Evolutionary conservation across 2,329 filamentous ascomycete species (phyloP).

Genomic region (Aspergillus quadricinctus): DNA sequence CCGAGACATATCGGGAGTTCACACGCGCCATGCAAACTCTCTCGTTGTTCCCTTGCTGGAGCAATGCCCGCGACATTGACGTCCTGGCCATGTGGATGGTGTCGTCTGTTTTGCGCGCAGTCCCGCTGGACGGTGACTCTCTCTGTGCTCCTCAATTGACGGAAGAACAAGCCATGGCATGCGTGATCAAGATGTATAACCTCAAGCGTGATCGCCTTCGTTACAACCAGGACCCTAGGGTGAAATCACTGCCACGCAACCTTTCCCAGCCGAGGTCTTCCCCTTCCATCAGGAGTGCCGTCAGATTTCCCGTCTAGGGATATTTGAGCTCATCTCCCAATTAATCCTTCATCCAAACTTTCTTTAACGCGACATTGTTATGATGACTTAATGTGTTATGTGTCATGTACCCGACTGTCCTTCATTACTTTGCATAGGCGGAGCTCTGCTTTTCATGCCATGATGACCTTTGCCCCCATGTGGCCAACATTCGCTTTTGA

Average conservation of each 20-base stretch:
- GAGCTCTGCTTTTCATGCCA: neutral
- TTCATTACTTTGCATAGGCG: neutral
- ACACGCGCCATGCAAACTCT: constrained; percentile 18
- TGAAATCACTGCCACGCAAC: constrained; percentile 12
- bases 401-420: neutral
- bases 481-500: neutral
- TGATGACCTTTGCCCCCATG: neutral
- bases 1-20: constrained; percentile 14
- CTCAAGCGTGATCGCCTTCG: constrained; percentile 17
- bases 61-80: constrained; percentile 16
- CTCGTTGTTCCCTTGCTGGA: constrained; percentile 19
- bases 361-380: neutral
- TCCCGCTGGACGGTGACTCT: constrained; percentile 11
- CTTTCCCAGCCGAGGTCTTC: constrained; percentile 13
- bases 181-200: constrained; percentile 17
- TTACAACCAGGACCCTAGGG: constrained; percentile 17
- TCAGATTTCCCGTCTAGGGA: constrained; percentile 15
- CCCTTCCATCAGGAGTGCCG: constrained; percentile 9
- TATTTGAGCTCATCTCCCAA: neutral
- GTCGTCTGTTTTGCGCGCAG: constrained; percentile 8
- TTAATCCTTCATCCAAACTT: neutral
- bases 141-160: constrained; percentile 1
- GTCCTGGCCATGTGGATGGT: constrained; percentile 17
- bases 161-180: constrained; percentile 17
- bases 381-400: neutral